Base-by-base conservation (phyloP, 2,329 filamentous ascomycete genomes). In the Monilinia aucupariae region DNA sequence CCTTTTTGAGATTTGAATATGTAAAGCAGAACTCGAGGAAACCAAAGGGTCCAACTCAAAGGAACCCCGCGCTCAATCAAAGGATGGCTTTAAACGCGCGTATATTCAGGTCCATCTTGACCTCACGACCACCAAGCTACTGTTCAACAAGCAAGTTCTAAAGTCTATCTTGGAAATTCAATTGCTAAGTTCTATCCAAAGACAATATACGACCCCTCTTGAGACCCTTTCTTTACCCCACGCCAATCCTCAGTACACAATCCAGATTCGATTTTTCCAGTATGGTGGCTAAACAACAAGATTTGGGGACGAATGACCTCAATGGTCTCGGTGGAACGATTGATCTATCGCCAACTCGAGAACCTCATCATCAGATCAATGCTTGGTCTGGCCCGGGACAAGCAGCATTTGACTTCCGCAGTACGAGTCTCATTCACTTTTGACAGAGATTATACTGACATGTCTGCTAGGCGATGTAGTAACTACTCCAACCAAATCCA, bases 401-500 rank as follows among this genome's bases (percentile, higher is more conserved):
- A 49, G 71, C 72, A 41, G 71, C 72, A 43, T 75, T 73, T 52
- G 73, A 75, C 62, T 74, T 75, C 55, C 68, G 73, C 58, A 74
- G 72, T 71, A 68, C 34, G 68, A 60, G n/a, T 30, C 39, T 43
- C 22, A 51, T 22, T 53, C n/a, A 39, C 6, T 34, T 20, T 43
- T 20, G 12, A 47, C 17, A 20, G 10, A 53, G 41, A 30, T 1
- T 20, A 4, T 49, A 59, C 47, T 63, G 32, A 64, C 17, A 59
- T 39, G 25, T 45, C 15, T 54, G 34, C 15, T 66, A 85, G 83
- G 82, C 72, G 88, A 91, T 73, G 85, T 84, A 6, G 80, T 89
- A 72, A 96, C 91, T 4, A 89, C 87, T 1, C 91, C 91, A 0
- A 94, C 89, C 0, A 75, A 84, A 0, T 84, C 87, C 4, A 97